Conservation (phyloP, 805 yeast genomes). For the Candida alai region DNA sequence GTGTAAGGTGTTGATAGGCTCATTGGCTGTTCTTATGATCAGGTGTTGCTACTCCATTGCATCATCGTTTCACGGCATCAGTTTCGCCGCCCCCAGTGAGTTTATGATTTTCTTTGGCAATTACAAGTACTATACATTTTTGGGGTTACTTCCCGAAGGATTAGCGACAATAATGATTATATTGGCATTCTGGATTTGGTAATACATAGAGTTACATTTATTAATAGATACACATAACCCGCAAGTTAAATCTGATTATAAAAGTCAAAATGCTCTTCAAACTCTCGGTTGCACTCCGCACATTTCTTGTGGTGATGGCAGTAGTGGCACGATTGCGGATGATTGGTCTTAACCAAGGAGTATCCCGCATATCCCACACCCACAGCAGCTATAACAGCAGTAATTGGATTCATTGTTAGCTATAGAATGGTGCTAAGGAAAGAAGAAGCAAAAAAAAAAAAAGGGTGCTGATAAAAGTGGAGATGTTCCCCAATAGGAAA, state of each 20-base stretch:
- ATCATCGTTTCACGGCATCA: slow-evolving; percentile 13
- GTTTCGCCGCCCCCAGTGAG: slow-evolving; percentile 9
- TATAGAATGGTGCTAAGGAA: neutral
- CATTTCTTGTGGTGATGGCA: slow-evolving; percentile 5
- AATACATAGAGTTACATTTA: neutral
- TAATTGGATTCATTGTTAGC: slow-evolving; percentile 1
- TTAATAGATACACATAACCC: neutral
- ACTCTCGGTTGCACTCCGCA: slow-evolving; percentile 1
- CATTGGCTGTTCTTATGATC: slow-evolving; percentile 9
- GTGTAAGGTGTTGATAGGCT: slow-evolving; percentile 6
- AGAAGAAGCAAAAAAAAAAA: too few species aligned
- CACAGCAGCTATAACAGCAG: slow-evolving; percentile 1
- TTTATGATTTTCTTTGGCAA: slow-evolving; percentile 13
- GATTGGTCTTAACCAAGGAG: neutral
- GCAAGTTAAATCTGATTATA: neutral
- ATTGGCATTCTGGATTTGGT: neutral
- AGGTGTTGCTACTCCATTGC: slow-evolving; percentile 13
- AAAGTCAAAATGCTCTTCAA: slow-evolving; percentile 6
- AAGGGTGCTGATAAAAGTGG: too few species aligned
- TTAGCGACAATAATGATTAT: too few species aligned
- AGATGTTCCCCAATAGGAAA: too few species aligned
- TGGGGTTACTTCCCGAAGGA: too few species aligned
- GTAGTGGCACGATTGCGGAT: slow-evolving; percentile 5
- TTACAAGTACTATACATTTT: slow-evolving; percentile 12
- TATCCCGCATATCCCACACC: slow-evolving; percentile 4